These are phyloP conservation scores for Hypoxylon sp. DNA, from an alignment of 2,329 filamentous ascomycete genomes.

Conservation along the genomic window DNA sequence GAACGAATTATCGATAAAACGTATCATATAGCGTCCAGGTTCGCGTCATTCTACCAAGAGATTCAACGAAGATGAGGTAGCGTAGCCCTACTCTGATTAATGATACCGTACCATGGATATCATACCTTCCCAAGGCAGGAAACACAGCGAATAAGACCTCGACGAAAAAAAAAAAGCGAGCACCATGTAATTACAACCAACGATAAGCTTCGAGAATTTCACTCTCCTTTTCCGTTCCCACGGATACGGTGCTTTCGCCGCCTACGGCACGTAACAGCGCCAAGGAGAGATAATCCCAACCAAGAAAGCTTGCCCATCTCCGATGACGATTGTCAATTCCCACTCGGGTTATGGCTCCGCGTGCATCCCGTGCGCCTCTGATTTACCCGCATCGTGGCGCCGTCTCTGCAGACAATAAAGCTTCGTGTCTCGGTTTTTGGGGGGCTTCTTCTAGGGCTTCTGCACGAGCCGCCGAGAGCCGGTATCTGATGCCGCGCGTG, in stretches of 20 bases:
- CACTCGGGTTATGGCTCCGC: constrained; percentile 17
- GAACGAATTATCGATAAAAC: background rate
- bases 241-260: background rate
- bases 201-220: constrained; percentile 27
- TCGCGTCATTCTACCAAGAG: background rate
- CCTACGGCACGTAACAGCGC: constrained; percentile 6
- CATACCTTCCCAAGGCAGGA: background rate
- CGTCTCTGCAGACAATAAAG: constrained; percentile 5
- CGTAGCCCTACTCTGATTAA: constrained; percentile 22
- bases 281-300: constrained; percentile 16
- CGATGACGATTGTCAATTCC: constrained; percentile 27
- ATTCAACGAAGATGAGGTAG: background rate
- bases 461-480: background rate
- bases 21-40: background rate
- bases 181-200: background rate
- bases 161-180: constrained; percentile 8
- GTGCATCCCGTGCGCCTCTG: background rate
- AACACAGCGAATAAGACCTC: constrained; percentile 3
- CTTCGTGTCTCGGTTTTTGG: background rate
- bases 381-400: constrained; percentile 7
- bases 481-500: background rate
- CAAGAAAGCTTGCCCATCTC: constrained; percentile 8
- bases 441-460: background rate
- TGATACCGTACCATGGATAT: background rate
- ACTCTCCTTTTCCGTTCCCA: background rate